Evolutionary conservation across 2,329 filamentous ascomycete species (phyloP), one percentile per base, ranked within the genome.

Genomic region (Periglandula ipomoeae): DNA sequence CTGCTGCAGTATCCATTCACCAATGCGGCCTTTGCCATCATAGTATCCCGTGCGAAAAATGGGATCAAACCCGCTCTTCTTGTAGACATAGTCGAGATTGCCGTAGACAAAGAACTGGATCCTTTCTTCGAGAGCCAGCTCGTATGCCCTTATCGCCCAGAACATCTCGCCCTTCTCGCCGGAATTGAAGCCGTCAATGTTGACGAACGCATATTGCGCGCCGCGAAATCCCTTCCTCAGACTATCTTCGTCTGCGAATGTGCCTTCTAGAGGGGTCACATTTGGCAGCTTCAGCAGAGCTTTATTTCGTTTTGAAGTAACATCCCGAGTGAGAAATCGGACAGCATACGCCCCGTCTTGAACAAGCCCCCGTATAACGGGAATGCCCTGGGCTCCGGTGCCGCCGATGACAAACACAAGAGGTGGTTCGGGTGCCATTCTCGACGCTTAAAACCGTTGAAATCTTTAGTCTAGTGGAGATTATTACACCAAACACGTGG

Each of bases 131-230:
- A 75, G 61, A 5, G 66, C 63, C 35, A 70, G 51, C 52, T 70
- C 61, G 58, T 71, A 68, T 47, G 62, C 52, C 37, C 72, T 61
- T 43, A 75, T 64, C 5, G 65, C 60, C 71, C 68, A 78, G 56
- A 65, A 78, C 2, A 68, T 69, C 57, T 78, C 74, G 0, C 65
- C 65, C 55, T 76, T 77, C 58, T 77, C 74, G 30, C 74, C 75
- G 22, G 62, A 62, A 50, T 74, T 76, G 58, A 76, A 77, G 13
- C 73, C 72, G 52, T 78, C 75, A 38, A 75, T 71, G 55, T 79
- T 79, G 43, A 79, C 62, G 53, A 73, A 78, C 3, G 73, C 73
- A n/a, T 69, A 70, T 53, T 69, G 66, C 42, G 69, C 70, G 5
- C 68, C 71, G 9, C 56, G 55, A 55, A 75, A 72, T 0, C 69